Base-by-base conservation (phyloP, 1,284 basidiomycete genomes). In the Ganoderma leucocontextum region DNA sequence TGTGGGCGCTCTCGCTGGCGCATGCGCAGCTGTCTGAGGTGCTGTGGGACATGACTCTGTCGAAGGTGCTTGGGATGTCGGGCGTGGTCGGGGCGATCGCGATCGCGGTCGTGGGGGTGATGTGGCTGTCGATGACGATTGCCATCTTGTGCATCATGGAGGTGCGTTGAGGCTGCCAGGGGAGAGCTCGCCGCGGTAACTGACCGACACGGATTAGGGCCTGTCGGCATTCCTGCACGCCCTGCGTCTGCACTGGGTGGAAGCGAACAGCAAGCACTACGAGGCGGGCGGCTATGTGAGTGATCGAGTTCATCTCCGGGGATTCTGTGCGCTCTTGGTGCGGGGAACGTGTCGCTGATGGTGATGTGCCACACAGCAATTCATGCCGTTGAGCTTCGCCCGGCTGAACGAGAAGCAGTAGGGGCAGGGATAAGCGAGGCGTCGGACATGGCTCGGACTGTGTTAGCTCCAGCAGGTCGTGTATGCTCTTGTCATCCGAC, bases 1-100 rank as follows among this genome's bases (percentile, higher is more conserved):
- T 99, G 47, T 99, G 97, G 97, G 98, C 98, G 29, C 87, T 99
- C 10, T 99, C 98, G 39, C 89, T 99, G 61, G 97, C 97, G 9
- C 97, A 99, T 82, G 96, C 98, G 15, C 98, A 99, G 82, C 86
- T 99, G 33, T 97, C 95, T 63, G 97, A 98, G 81, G 98, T 99
- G 60, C 82, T 97, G 67, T 97, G 95, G 93, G 79, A 79, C 64
- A 96, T 97, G 95, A 95, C 94, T 0, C 75, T 97, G 47, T 90
- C 82, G 66, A 75, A 78, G 9, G 87, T 86, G 65, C 85, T 96
- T 44, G 83, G 82, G 17, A 87, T 88, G 68, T 75, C 80, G 4
- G 88, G 90, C 38, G 71, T 95, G 57, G 74, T 84, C 39, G 90
- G 88, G 7, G 83, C 84, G 77, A 81, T 95, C 63, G 86, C 83